Evolutionary conservation across 176 grass and related monocot genomes (phyloP).

Genomic region (Oryza longistaminata): DNA sequence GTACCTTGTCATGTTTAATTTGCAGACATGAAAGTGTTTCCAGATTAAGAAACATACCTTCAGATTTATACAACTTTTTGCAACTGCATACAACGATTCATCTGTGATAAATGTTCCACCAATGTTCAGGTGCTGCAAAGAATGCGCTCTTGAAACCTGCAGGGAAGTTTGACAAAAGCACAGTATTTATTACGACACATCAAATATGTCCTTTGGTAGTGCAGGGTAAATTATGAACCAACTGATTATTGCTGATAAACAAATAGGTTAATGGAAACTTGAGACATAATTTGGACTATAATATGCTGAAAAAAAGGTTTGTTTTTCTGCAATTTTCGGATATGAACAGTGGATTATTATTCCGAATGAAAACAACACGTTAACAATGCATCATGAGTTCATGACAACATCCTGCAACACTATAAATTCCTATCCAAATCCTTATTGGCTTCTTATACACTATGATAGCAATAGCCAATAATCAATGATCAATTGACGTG

Average conservation of each 20-base stretch:
- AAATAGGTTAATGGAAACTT: neutral
- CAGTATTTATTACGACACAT: neutral
- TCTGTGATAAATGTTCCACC: slow-evolving; percentile 94
- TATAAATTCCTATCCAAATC: slow-evolving; percentile 4
- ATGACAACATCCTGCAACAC: neutral
- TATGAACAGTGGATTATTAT: neutral
- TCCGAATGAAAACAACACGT: slow-evolving; percentile 5
- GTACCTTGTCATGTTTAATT: neutral
- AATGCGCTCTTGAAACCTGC: slow-evolving; percentile 82
- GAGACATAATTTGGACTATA: neutral
- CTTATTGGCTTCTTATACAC: neutral
- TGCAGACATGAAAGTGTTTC: neutral
- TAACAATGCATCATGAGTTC: slow-evolving; percentile 5
- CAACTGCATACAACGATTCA: slow-evolving; percentile 79
- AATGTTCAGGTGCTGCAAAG: slow-evolving; percentile 80
- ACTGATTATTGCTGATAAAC: neutral
- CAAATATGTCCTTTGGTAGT: neutral
- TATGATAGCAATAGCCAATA: neutral
- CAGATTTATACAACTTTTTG: slow-evolving; percentile 59
- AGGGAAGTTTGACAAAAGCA: slow-evolving; percentile 13
- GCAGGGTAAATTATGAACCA: neutral
- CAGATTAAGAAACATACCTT: slow-evolving; percentile 45
- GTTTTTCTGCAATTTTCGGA: neutral
- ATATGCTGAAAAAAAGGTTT: neutral
- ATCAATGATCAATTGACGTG: neutral